Evolutionary conservation across 768 basidiomycete species (phyloP).

Genomic region (Amanita phalloides): DNA sequence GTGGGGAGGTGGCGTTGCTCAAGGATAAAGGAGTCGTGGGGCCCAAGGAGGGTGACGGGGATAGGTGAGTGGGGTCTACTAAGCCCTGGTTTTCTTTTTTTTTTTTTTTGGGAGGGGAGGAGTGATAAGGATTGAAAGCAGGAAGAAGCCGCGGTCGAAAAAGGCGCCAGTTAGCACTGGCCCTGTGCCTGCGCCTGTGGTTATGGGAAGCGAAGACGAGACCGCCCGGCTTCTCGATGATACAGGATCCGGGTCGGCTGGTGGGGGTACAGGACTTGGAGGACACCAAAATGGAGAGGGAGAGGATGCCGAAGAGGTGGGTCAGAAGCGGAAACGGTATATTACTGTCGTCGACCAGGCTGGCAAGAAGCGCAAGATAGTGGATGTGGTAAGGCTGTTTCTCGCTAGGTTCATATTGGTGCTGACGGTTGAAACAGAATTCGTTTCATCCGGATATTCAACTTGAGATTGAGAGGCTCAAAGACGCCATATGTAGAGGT

Average conservation of each 20-base stretch:
- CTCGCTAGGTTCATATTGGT: background rate
- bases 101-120: background rate
- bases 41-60: background rate
- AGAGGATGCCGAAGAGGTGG: slow-evolving; percentile 21
- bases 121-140: slow-evolving; percentile 16
- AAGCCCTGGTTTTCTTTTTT: slow-evolving; percentile 4
- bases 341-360: slow-evolving; percentile 35
- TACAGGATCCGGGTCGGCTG: slow-evolving; percentile 12
- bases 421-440: slow-evolving; percentile 21
- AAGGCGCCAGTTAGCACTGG: slow-evolving; percentile 24
- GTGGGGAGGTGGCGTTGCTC: slow-evolving; percentile 78
- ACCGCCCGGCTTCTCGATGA: background rate
- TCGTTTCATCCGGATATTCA: slow-evolving; percentile 69
- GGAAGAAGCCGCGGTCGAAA: slow-evolving; percentile 66
- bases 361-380: slow-evolving; percentile 63
- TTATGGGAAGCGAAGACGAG: slow-evolving; percentile 10
- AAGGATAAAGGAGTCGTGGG: slow-evolving; percentile 34
- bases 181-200: background rate
- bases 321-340: slow-evolving; percentile 45
- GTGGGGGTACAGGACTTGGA: slow-evolving; percentile 23
- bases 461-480: slow-evolving; percentile 46
- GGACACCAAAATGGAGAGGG: slow-evolving; percentile 5
- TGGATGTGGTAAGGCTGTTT: slow-evolving; percentile 40
- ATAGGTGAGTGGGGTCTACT: slow-evolving; percentile 25
- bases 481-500: slow-evolving; percentile 50